phyloP scores from a whole-genome alignment of 2,329 filamentous ascomycete genomes.

The Claviceps sp. region DNA sequence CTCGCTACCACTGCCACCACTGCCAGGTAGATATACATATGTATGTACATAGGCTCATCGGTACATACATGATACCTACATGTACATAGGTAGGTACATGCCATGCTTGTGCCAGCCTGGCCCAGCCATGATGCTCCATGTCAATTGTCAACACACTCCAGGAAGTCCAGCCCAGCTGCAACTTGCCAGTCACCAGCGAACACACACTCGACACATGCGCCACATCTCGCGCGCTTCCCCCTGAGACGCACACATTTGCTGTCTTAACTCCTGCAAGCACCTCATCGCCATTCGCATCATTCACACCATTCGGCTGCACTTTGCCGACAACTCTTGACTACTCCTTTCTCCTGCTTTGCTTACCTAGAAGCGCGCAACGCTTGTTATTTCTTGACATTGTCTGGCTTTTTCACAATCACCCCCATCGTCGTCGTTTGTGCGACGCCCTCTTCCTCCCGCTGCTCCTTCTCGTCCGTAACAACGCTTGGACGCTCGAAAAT shows the following conservation, averaged over 20 bases:
- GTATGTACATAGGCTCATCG: no score
- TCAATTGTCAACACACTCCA: no score
- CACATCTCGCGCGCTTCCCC: constrained; percentile 2
- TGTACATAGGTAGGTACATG: no score
- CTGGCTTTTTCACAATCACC: background rate
- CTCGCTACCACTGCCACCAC: no score
- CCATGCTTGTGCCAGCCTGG: no score
- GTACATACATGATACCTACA: no score
- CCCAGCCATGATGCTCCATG: no score
- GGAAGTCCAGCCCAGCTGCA: no score
- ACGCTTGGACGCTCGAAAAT: background rate
- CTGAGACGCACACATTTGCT: background rate
- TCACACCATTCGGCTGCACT: background rate
- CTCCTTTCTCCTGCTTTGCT: background rate
- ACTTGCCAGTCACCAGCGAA: no score
- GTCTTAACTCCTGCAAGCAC: constrained; percentile 4
- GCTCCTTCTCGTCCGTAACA: background rate
- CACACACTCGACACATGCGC: background rate
- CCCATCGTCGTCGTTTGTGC: background rate
- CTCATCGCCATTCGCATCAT: background rate
- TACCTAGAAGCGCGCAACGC: background rate
- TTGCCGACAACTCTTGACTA: background rate
- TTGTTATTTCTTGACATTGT: background rate
- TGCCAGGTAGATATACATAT: no score
- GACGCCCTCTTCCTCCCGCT: background rate